Percentiles rank a stretch among this genome's conserved stretches.
Evolutionary conservation across 495 filamentous ascomycete species (phyloP).

Genomic region (Neurospora terricola): DNA sequence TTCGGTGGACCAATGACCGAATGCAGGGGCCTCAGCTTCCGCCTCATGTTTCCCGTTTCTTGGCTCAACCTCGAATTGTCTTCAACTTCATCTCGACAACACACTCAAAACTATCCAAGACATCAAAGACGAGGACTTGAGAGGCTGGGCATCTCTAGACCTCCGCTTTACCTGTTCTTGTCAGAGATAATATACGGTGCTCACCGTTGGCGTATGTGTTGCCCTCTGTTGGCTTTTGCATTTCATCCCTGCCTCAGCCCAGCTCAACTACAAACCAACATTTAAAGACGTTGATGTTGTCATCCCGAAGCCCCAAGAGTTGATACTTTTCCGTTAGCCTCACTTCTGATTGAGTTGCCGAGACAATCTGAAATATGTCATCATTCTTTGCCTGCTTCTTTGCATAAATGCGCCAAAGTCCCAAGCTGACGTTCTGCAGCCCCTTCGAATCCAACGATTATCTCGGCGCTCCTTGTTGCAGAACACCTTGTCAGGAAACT

Average conservation of each 20-base stretch:
- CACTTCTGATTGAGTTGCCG: neutral
- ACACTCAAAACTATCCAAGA: neutral
- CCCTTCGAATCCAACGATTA: neutral
- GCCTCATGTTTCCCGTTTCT: neutral
- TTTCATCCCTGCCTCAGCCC: neutral
- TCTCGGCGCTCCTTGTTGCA: neutral
- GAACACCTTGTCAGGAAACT: neutral
- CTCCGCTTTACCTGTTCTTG: neutral
- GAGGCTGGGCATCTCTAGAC: neutral
- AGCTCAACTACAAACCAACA: neutral
- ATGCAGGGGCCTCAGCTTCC: neutral
- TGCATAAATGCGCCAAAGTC: neutral
- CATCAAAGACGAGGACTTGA: neutral
- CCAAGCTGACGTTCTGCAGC: neutral
- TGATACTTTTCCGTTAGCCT: neutral
- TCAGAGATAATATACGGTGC: neutral
- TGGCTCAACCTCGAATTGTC: neutral
- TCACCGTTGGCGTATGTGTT: neutral
- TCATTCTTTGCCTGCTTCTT: neutral
- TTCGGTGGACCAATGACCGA: neutral
- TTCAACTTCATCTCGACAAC: neutral
- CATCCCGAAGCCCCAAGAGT: neutral
- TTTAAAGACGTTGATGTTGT: neutral
- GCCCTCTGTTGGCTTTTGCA: neutral
- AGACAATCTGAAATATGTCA: neutral